Conservation (phyloP, 2,329 filamentous ascomycete genomes). For the Neonectria sp. region DNA sequence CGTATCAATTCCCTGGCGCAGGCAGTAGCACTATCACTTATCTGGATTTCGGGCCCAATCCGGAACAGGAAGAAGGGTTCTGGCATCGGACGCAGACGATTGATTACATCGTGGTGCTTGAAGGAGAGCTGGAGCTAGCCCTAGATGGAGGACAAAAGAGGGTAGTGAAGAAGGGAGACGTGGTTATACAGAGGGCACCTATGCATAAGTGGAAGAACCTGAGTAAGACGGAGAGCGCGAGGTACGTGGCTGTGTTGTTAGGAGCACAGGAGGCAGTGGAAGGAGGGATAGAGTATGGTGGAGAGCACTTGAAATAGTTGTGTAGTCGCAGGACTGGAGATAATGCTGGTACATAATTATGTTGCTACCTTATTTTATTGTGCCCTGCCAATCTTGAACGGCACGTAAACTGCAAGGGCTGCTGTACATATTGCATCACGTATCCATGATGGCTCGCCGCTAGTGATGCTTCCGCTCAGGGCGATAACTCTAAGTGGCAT, state of each 20-base stretch:
- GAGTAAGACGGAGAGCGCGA: not conserved
- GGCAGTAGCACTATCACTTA: not conserved
- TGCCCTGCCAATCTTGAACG: too few relatives aligned
- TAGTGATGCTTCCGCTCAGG: too few relatives aligned
- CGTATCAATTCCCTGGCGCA: not conserved
- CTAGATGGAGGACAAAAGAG: not conserved
- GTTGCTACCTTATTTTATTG: too few relatives aligned
- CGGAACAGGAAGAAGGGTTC: not conserved
- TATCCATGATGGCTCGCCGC: too few relatives aligned
- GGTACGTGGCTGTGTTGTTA: not conserved
- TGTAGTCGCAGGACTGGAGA: not conserved
- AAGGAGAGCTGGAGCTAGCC: not conserved
- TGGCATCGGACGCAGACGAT: not conserved
- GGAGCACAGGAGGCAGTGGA: not conserved
- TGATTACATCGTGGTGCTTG: not conserved
- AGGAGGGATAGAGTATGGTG: not conserved
- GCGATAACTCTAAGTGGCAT: too few relatives aligned
- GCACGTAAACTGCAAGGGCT: too few relatives aligned
- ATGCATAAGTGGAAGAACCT: constrained; percentile 8
- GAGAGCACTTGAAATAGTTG: not conserved
- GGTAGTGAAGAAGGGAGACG: not conserved
- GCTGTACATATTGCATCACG: too few relatives aligned
- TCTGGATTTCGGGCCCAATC: not conserved
- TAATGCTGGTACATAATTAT: too few relatives aligned
- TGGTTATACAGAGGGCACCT: not conserved